Conservation (phyloP, 495 filamentous ascomycete species). For the Daldinia grandis region DNA sequence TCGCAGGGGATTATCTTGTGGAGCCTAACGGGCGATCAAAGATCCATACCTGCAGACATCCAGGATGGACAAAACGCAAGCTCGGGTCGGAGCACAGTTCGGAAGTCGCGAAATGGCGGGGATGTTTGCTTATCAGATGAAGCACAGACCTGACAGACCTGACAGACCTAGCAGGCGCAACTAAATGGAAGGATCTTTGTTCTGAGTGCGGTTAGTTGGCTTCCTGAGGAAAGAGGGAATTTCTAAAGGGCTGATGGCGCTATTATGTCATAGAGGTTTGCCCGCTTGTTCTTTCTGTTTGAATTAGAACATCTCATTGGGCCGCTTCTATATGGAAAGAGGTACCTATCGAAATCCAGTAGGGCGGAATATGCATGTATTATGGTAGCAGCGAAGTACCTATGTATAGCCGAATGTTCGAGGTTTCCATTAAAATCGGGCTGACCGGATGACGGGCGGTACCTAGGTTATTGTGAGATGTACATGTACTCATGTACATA, state of each 20-base stretch:
- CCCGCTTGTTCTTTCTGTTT: slow-evolving; percentile 15
- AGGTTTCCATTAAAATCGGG: slow-evolving; percentile 24
- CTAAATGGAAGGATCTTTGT: slow-evolving; percentile 13
- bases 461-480: too few species aligned
- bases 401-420: slow-evolving; percentile 19
- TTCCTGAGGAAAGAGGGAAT: neutral
- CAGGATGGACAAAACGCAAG: neutral
- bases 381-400: neutral
- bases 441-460: neutral
- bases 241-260: slow-evolving; percentile 23
- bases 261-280: slow-evolving; percentile 32
- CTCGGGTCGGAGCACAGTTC: slow-evolving; percentile 32
- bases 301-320: slow-evolving; percentile 25
- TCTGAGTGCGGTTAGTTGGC: neutral
- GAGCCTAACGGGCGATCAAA: slow-evolving; percentile 4
- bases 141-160: neutral
- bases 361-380: neutral
- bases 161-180: neutral
- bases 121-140: slow-evolving; percentile 20
- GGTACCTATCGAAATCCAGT: neutral
- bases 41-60: neutral
- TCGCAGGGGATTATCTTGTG: slow-evolving; percentile 7
- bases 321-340: neutral
- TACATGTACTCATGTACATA: neutral
- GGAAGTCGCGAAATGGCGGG: slow-evolving; percentile 12